Percentiles rank a stretch among this genome's conserved stretches.
Evolutionary conservation across 2,329 filamentous ascomycete genomes (phyloP).

Genomic region (Phaeoacremonium minimum): DNA sequence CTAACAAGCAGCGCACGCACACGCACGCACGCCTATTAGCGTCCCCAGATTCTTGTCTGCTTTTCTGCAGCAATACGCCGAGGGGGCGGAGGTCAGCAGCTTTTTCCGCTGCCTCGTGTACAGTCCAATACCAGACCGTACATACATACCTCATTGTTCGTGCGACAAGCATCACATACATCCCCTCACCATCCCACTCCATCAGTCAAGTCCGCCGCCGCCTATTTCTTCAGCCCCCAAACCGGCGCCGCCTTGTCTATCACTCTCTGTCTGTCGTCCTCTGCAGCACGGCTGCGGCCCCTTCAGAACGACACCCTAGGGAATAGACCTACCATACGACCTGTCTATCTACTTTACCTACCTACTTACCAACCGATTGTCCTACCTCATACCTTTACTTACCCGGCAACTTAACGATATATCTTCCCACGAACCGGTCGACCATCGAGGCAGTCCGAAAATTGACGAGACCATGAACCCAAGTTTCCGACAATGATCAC

Average conservation of each 20-base stretch:
- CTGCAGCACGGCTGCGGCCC: not conserved
- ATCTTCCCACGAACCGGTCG: slow-evolving; percentile 5
- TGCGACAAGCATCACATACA: not conserved
- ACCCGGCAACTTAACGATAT: too few species aligned
- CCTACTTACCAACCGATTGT: not conserved
- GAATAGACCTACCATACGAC: too few species aligned
- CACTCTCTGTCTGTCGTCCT: too few species aligned
- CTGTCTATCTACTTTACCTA: too few species aligned
- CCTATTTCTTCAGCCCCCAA: not conserved
- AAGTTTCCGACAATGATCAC: slow-evolving; percentile 51
- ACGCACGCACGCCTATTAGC: too few species aligned
- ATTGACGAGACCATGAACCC: slow-evolving; percentile 29
- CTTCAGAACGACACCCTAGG: too few species aligned
- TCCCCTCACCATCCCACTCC: not conserved
- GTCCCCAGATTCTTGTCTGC: too few species aligned
- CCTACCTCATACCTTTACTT: too few species aligned
- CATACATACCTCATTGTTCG: too few species aligned
- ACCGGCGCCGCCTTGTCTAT: not conserved
- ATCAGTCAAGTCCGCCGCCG: not conserved
- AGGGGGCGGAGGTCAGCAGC: not conserved
- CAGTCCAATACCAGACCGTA: too few species aligned
- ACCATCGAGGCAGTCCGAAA: too few species aligned
- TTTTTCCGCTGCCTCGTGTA: not conserved
- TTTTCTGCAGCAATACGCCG: not conserved
- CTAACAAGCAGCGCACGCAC: too few species aligned